phyloP scores from a whole-genome alignment of 2,329 filamentous ascomycete genomes.

The Epichloe sibirici region DNA sequence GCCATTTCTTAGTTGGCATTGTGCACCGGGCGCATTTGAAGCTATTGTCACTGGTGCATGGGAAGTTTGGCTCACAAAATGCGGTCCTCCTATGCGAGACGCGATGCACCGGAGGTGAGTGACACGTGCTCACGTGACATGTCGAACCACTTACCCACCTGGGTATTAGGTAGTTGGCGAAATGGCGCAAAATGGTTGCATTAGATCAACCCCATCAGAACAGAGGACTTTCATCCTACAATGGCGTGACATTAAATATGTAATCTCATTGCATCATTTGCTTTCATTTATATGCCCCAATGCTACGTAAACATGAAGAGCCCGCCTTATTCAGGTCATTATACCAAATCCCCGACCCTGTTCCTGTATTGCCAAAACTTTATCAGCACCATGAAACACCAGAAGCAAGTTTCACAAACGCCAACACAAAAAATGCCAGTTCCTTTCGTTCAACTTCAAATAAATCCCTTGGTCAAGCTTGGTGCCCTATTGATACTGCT shows the following conservation, averaged over 20 bases:
- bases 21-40: slow-evolving; percentile 1
- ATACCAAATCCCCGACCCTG: neutral
- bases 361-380: neutral
- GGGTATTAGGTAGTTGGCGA: no score
- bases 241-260: no score
- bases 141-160: neutral
- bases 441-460: neutral
- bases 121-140: slow-evolving; percentile 7
- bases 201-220: no score
- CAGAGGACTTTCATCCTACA: no score
- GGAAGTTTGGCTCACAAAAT: neutral
- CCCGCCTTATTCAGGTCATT: slow-evolving; percentile 6
- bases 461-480: slow-evolving; percentile 67
- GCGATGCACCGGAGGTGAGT: neutral
- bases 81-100: neutral
- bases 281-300: slow-evolving; percentile 7
- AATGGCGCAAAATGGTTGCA: no score
- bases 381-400: neutral
- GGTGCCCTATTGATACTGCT: slow-evolving; percentile 49
- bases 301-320: slow-evolving; percentile 6
- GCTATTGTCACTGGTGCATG: neutral
- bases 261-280: slow-evolving; percentile 7
- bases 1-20: slow-evolving; percentile 20
- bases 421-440: neutral
- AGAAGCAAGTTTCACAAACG: neutral